These are phyloP conservation scores for Colletotrichum higginsianum DNA, from an alignment of 2,329 filamentous ascomycete genomes.

Conservation along the genomic window DNA sequence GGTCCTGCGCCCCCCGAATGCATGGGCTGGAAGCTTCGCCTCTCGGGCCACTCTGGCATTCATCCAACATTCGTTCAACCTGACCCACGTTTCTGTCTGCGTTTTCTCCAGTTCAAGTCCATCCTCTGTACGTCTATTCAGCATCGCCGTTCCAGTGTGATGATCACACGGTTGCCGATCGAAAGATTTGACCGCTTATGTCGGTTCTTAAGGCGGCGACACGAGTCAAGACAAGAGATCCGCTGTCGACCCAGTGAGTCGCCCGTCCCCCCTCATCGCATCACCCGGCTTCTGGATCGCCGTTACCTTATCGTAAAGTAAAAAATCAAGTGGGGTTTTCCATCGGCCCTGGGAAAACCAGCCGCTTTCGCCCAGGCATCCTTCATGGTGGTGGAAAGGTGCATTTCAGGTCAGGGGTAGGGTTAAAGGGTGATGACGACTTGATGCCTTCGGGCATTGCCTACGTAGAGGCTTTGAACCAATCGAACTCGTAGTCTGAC, in stretches of 20 bases:
- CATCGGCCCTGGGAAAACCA: slow-evolving; percentile 23
- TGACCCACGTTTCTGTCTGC: not conserved
- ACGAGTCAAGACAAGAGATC: not conserved
- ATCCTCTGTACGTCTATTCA: not conserved
- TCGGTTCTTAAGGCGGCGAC: not conserved
- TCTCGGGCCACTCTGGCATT: slow-evolving; percentile 20
- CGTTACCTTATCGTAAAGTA: slow-evolving; percentile 34
- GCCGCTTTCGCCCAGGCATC: slow-evolving; percentile 20
- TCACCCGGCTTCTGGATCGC: slow-evolving; percentile 19
- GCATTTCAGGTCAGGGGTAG: slow-evolving; percentile 6
- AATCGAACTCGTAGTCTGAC: not conserved
- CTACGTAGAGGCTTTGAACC: not conserved
- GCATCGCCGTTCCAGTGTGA: not conserved
- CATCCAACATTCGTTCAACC: not conserved
- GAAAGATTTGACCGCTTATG: not conserved
- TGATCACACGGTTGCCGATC: not conserved
- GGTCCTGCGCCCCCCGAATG: not conserved
- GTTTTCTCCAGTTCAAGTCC: not conserved
- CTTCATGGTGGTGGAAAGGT: not conserved
- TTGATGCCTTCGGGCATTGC: no score
- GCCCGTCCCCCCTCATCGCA: slow-evolving; percentile 26
- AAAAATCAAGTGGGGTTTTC: slow-evolving; percentile 23
- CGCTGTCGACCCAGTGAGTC: not conserved
- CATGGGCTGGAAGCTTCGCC: not conserved
- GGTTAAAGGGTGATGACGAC: no score